Evolutionary conservation across 2,329 filamentous ascomycete species (phyloP), one percentile per base, ranked within the genome.

Genomic region (Penicillium sp.): DNA sequence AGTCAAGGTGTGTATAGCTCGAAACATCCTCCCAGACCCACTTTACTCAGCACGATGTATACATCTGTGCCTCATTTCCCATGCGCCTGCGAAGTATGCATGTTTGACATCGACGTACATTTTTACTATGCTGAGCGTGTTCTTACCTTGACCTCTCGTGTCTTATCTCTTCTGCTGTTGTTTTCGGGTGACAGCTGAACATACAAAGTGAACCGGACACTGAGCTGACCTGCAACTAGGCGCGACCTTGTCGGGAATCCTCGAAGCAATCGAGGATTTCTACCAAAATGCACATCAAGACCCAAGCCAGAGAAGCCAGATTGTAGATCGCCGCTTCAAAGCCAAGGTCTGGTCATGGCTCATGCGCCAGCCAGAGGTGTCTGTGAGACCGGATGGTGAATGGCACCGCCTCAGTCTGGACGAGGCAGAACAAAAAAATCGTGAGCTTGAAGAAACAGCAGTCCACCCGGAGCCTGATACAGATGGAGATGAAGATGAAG

Each of bases 291-390:
- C 67, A 22, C 38, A 65, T 26, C 60, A 71, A 17, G 64, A 73
- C 61, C 58, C 57, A 37, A 60, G 60, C 22, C 24, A 62, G 22
- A 68, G 63, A 22, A 66, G 19, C 33, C 73, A 73, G 53, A 69
- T 59, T 22, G 75, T 86, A 53, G 84, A 87, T 67, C 80, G 81
- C 38, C 74, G 65, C 8, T 82, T 88, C 63, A 77, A 86, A 61
- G 80, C 83, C 53, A 82, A 80, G 53, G 77, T 86, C 38, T 89
- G 87, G 85, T 75, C 76, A 38, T 88, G 85, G 86, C 76, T 89
- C 55, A 81, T 76, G 12, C 76, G 75, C 49, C 82, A 88, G 68
- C 79, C 82, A 1, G 86, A 89, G 63, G 80, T 89, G 49, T 83
- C 79, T 3, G 79, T 88, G 35, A 79, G 80, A 1, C 70, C 74